A percentile compares a stretch with the other conserved stretches of the same genome.
Conservation (phyloP, 305 asterid genomes). For the Fraxinus baroniana region DNA sequence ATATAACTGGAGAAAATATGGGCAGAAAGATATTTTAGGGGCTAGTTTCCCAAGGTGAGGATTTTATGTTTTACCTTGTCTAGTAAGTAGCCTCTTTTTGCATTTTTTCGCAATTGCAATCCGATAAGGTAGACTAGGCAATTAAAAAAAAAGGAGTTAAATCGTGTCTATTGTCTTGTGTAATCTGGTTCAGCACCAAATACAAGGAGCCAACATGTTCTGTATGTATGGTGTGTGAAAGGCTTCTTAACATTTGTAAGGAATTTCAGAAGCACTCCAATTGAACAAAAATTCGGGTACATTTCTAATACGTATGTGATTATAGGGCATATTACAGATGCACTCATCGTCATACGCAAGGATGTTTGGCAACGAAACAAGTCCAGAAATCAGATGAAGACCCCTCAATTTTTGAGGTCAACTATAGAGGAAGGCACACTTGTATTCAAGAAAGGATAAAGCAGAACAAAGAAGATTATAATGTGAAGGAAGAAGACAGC, state of each 20-base stretch:
- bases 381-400: conserved; percentile 67
- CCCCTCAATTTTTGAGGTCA: conserved; percentile 50
- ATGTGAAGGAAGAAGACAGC: conserved; percentile 18
- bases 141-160: no score
- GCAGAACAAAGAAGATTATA: conserved; percentile 14
- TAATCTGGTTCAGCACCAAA: not conserved
- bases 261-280: conserved; percentile 4
- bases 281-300: not conserved
- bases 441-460: conserved; percentile 44
- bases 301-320: not conserved
- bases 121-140: not conserved
- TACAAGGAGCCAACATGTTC: no score
- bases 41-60: conserved; percentile 72
- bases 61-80: not conserved
- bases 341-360: conserved; percentile 70
- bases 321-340: conserved; percentile 82
- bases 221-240: no score
- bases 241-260: not conserved
- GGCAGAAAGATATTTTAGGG: conserved; percentile 82
- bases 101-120: not conserved
- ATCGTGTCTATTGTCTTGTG: not conserved
- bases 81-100: not conserved
- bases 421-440: conserved; percentile 64
- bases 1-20: conserved; percentile 82
- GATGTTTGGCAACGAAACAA: conserved; percentile 78